A percentile compares a stretch with the other conserved stretches of the same genome.
phyloP scores from a whole-genome alignment of 768 basidiomycete genomes.

The Auriscalpium microsporum region DNA sequence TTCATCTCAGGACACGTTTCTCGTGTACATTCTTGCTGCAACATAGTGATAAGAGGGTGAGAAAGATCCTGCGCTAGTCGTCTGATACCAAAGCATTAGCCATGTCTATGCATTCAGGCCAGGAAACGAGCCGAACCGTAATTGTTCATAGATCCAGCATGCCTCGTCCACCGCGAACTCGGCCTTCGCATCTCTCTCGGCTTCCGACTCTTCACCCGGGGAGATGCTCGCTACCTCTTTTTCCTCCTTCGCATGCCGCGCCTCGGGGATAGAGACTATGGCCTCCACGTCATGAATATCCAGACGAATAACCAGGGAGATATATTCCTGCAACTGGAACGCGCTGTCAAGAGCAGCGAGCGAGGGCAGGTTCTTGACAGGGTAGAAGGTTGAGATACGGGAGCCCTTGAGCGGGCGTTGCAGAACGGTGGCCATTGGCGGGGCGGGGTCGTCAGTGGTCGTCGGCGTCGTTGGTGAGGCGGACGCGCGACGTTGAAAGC shows the following conservation, averaged over 20 bases:
- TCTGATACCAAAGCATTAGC: constrained; percentile 28
- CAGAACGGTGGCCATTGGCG: constrained; percentile 22
- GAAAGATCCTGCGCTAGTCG: constrained; percentile 84
- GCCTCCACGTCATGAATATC: constrained; percentile 84
- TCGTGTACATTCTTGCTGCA: constrained; percentile 84
- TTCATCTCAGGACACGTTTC: constrained; percentile 94
- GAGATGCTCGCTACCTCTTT: neutral
- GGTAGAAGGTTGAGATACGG: constrained; percentile 73
- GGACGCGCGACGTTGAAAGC: neutral
- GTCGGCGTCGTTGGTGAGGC: neutral
- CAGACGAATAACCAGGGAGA: constrained; percentile 74
- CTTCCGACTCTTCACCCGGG: constrained; percentile 25
- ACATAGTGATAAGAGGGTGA: constrained; percentile 73
- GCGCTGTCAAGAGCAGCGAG: constrained; percentile 78
- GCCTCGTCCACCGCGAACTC: constrained; percentile 67
- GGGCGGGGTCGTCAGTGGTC: neutral
- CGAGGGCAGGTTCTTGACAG: constrained; percentile 60
- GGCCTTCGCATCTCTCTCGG: constrained; percentile 26
- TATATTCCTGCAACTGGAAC: constrained; percentile 92
- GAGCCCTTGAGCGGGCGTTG: constrained; percentile 72
- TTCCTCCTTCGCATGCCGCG: constrained; percentile 15
- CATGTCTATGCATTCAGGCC: neutral
- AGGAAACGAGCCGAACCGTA: constrained; percentile 34
- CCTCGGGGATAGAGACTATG: constrained; percentile 65
- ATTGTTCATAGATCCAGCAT: constrained; percentile 77